These are phyloP conservation scores for Moelleriella libera DNA, from an alignment of 2,329 filamentous ascomycete species.

Conservation along the genomic window DNA sequence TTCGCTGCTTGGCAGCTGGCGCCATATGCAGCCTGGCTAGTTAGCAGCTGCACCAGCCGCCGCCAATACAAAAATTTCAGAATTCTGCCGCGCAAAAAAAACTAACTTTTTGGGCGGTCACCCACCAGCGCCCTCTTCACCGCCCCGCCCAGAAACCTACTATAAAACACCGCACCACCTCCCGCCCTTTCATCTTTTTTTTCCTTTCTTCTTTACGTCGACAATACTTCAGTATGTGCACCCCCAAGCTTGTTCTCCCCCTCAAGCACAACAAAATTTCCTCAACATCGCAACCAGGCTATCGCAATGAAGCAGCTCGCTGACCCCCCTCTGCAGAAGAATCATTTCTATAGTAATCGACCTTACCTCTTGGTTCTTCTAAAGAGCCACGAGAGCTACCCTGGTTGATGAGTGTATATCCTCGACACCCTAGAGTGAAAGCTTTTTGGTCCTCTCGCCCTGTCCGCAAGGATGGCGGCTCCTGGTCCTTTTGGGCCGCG, in stretches of 20 bases:
- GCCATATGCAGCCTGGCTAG: no score
- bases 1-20: no score
- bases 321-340: conserved; percentile 37
- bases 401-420: conserved; percentile 87
- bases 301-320: conserved; percentile 2
- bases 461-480: conserved; percentile 48
- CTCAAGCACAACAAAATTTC: neutral
- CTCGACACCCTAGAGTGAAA: conserved; percentile 84
- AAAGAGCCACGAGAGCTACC: conserved; percentile 87
- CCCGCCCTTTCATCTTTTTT: conserved; percentile 21
- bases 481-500: conserved; percentile 5
- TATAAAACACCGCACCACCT: conserved; percentile 26
- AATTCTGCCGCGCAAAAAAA: neutral
- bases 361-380: conserved; percentile 76
- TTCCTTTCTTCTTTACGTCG: conserved; percentile 43
- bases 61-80: neutral
- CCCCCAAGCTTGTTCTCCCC: conserved; percentile 13
- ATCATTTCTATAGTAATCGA: conserved; percentile 98
- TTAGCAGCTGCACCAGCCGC: no score
- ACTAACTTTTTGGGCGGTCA: neutral
- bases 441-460: conserved; percentile 40
- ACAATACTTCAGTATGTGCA: conserved; percentile 43
- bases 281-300: no score
- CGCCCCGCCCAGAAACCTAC: neutral
- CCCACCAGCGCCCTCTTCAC: neutral